Percentiles rank a stretch among this genome's conserved stretches.
Evolutionary conservation across 2,329 filamentous ascomycete genomes (phyloP).

Genomic region (Botrytis medusae): DNA sequence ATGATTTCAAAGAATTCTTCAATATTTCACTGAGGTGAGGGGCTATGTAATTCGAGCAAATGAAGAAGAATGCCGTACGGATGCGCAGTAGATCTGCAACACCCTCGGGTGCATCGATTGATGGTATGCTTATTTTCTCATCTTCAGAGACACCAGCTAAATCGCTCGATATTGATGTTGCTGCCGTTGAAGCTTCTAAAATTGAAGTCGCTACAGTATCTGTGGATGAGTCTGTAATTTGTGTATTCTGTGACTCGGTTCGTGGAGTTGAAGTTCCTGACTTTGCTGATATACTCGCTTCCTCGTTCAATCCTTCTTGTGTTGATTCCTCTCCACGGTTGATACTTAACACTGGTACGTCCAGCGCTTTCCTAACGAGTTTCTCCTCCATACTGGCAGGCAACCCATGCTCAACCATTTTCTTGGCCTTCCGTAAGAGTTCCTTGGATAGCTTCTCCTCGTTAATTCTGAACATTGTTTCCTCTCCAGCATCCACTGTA

Average conservation of each 20-base stretch:
- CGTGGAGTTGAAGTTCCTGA: conserved; percentile 38
- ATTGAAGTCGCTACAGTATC: conserved; percentile 42
- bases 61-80: conserved; percentile 50
- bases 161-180: conserved; percentile 41
- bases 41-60: conserved; percentile 50
- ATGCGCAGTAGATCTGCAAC: conserved; percentile 48
- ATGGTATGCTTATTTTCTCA: conserved; percentile 30
- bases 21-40: conserved; percentile 42
- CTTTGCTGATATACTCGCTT: conserved; percentile 25
- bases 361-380: conserved; percentile 74
- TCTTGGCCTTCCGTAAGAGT: conserved; percentile 69
- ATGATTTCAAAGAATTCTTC: conserved; percentile 42
- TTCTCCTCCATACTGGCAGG: conserved; percentile 82
- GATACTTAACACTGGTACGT: conserved; percentile 71
- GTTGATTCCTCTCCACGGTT: conserved; percentile 54
- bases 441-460: conserved; percentile 66
- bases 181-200: conserved; percentile 42
- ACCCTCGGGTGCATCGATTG: conserved; percentile 39
- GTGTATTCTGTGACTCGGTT: conserved; percentile 39
- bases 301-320: conserved; percentile 37
- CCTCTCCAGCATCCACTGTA: conserved; percentile 76
- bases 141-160: conserved; percentile 24
- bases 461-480: conserved; percentile 80
- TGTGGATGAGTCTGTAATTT: conserved; percentile 36
- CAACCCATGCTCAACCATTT: conserved; percentile 63